Base-by-base conservation (phyloP, 495 filamentous ascomycete genomes). In the Pyrenula massariospora region DNA sequence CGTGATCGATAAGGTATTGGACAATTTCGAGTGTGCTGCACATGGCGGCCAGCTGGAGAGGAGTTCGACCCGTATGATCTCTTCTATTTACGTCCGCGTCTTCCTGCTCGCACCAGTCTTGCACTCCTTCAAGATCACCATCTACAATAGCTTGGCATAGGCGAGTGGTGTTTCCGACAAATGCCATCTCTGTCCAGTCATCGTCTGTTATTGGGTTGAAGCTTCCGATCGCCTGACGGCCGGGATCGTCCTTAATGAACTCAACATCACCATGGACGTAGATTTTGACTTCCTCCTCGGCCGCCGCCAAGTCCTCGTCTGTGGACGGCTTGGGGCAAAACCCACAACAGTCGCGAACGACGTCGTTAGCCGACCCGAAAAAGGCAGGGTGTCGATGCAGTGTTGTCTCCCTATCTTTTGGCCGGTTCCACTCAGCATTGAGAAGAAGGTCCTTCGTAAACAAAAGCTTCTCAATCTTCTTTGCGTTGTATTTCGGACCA, bases 361-460 rank as follows among this genome's bases (percentile, higher is more conserved):
- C 79, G 70, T 90, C 79, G 20, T 78, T 71, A 1, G 79, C 75
- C 22, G 77, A 74, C 3, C 86, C 86, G 57, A 89, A 86, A 61
- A 76, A 89, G 47, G 83, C 85, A 12, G 88, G 88, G 62, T 93
- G 88, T 1, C 88, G 79, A 67, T 93, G 88, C 2, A 93, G 74
- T 58, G 86, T 80, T 2, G 89, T 83, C 47, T 80, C 71, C 19
- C 88, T 76, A 24, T 88, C 80, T 19, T 88, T 80, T 0, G 74
- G 74, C 59, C 84, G 79, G 59, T 91, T 93, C 88, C 88, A 93
- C 63, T 93, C 86, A 0, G 87, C 87, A 59, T 93, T 93, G 10
- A 93, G 77, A n/a, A 92, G 73, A 12, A 91, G 65, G 63, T 93
- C 88, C 58, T 85, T 84, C 2, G 84, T 87, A 66, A 88, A 91